Evolutionary conservation across 352 stramenopile species (phyloP).

Genomic region (Globisporangium yorkense): DNA sequence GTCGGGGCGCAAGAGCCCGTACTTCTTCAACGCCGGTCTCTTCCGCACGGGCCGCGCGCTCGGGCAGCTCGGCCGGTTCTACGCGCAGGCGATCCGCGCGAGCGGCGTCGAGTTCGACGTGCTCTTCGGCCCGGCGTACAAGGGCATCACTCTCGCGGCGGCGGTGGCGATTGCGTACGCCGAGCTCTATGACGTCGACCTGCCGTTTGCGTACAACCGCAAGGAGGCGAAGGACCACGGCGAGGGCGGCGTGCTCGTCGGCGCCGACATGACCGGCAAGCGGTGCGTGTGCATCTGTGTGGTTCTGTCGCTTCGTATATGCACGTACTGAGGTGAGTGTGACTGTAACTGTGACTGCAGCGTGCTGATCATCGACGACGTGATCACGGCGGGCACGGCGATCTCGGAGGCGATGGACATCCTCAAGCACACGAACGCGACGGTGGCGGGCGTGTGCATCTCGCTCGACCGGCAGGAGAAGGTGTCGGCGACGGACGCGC

Average conservation of each 20-base stretch:
- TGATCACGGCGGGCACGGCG: constrained; percentile 98
- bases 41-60: constrained; percentile 94
- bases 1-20: constrained; percentile 95
- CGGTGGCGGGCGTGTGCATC: constrained; percentile 95
- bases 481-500: constrained; percentile 86
- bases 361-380: constrained; percentile 99
- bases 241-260: constrained; percentile 96
- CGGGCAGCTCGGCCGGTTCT: constrained; percentile 91
- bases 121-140: constrained; percentile 99
- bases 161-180: constrained; percentile 93
- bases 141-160: constrained; percentile 97
- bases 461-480: constrained; percentile 98
- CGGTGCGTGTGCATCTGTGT: constrained; percentile 33
- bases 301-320: neutral
- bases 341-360: constrained; percentile 15
- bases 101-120: constrained; percentile 96
- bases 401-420: constrained; percentile 94
- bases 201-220: constrained; percentile 98
- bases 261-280: constrained; percentile 93
- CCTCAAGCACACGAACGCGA: constrained; percentile 86
- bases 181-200: constrained; percentile 86
- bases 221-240: constrained; percentile 99
- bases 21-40: constrained; percentile 99
- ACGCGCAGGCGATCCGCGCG: constrained; percentile 92
- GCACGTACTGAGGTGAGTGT: neutral